phyloP scores from a whole-genome alignment of 2,329 filamentous ascomycete genomes.

The Thelonectria blattea region DNA sequence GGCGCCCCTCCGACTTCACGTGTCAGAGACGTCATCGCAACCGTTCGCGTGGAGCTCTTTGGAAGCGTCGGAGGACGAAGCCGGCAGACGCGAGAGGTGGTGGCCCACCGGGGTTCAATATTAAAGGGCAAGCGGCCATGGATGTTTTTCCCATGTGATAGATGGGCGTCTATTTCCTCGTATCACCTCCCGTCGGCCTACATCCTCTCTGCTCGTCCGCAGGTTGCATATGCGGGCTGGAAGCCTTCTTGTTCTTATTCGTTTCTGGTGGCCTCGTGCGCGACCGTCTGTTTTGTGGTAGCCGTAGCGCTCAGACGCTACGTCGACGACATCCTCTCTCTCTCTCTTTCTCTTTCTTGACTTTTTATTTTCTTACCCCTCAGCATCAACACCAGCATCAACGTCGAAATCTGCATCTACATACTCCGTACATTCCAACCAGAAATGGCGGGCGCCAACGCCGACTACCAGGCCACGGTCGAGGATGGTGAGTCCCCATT shows the following conservation, averaged over 20 bases:
- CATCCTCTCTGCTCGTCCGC: constrained; percentile 15
- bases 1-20: constrained; percentile 39
- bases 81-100: constrained; percentile 16
- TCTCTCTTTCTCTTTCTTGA: constrained; percentile 13
- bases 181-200: constrained; percentile 24
- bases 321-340: not conserved
- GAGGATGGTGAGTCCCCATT: constrained; percentile 29
- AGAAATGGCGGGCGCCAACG: constrained; percentile 26
- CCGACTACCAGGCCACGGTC: constrained; percentile 12
- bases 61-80: not conserved
- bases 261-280: constrained; percentile 14
- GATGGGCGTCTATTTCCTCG: constrained; percentile 24
- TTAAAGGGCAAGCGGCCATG: constrained; percentile 17
- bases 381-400: constrained; percentile 1
- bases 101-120: constrained; percentile 24
- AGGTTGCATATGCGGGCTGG: constrained; percentile 3
- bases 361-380: constrained; percentile 19
- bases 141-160: not conserved
- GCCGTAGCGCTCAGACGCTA: constrained; percentile 7
- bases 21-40: constrained; percentile 32
- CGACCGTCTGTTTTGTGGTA: too few relatives aligned
- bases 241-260: constrained; percentile 2
- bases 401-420: not conserved
- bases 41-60: constrained; percentile 6
- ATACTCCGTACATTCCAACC: constrained; percentile 9